Evolutionary conservation across 202 grass and related monocot species (phyloP).

Genomic region (Panicum hallii): DNA sequence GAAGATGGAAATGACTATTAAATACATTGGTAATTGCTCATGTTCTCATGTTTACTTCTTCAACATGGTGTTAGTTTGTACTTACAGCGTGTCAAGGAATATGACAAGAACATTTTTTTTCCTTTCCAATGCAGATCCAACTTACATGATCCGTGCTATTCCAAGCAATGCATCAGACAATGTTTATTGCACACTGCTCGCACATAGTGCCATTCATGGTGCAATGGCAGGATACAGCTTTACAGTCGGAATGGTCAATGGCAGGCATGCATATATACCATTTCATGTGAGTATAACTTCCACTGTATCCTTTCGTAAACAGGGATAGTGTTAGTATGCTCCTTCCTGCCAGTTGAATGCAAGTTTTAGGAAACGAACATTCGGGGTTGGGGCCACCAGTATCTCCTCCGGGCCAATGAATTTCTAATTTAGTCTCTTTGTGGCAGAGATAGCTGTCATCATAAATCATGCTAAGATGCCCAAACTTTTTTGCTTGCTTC

Average conservation of each 20-base stretch:
- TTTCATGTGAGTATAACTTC: conserved; percentile 75
- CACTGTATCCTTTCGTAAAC: not conserved
- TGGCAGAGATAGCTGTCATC: not conserved
- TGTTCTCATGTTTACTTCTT: conserved; percentile 28
- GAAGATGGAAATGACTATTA: conserved; percentile 95
- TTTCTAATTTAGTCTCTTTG: not conserved
- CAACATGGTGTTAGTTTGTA: not conserved
- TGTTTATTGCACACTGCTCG: conserved; percentile 90
- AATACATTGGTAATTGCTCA: conserved; percentile 92
- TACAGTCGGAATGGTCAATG: conserved; percentile 86
- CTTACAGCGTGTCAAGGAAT: conserved; percentile 12
- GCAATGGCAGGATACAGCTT: conserved; percentile 99
- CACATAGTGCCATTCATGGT: conserved; percentile 96
- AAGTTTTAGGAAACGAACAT: not conserved
- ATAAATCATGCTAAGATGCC: not conserved
- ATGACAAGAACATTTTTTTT: not conserved
- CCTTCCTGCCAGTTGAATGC: not conserved
- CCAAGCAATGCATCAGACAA: conserved; percentile 98
- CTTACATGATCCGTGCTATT: conserved; percentile 98
- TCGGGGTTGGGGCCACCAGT: conserved; percentile 8
- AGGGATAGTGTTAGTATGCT: conserved; percentile 23
- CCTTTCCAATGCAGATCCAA: conserved; percentile 82
- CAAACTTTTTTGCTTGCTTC: not conserved
- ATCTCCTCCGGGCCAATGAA: not conserved
- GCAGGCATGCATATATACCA: conserved; percentile 93